Evolutionary conservation across 139 green algal genomes (phyloP).

Genomic region (Penium margaritaceum): DNA sequence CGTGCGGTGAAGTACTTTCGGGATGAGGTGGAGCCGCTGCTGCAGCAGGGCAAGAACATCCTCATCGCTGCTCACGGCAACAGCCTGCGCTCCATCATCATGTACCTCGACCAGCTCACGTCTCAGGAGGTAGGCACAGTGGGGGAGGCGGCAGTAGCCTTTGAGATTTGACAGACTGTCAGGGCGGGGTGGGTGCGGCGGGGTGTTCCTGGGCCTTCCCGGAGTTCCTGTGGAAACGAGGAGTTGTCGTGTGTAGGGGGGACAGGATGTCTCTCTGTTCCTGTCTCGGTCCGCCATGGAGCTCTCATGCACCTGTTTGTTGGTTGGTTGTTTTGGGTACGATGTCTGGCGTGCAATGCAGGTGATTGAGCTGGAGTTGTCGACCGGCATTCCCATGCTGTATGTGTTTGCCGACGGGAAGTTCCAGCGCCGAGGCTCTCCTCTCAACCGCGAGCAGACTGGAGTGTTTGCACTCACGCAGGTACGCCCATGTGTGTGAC

Average conservation of each 20-base stretch:
- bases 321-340: not conserved
- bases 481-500: not conserved
- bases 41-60: conserved; percentile 49
- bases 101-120: conserved; percentile 53
- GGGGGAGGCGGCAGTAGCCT: too few species aligned
- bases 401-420: conserved; percentile 34
- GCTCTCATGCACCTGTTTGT: too few species aligned
- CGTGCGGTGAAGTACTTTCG: conserved; percentile 47
- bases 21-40: conserved; percentile 43
- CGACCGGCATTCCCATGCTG: conserved; percentile 45
- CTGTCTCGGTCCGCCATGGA: too few species aligned
- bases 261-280: too few species aligned
- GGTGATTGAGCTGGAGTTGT: conserved; percentile 43
- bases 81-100: conserved; percentile 50
- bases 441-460: not conserved
- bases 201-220: not conserved
- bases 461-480: conserved; percentile 42
- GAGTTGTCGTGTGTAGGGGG: too few species aligned
- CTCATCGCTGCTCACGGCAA: conserved; percentile 54
- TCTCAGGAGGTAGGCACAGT: conserved; percentile 49
- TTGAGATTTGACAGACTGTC: too few species aligned
- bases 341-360: not conserved
- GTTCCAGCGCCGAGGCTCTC: conserved; percentile 25
- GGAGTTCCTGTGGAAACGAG: not conserved
- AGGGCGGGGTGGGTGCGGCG: not conserved